A percentile compares a stretch with the other conserved stretches of the same genome.
Conservation (phyloP, 768 basidiomycete species). For the Suillus clintonianus region DNA sequence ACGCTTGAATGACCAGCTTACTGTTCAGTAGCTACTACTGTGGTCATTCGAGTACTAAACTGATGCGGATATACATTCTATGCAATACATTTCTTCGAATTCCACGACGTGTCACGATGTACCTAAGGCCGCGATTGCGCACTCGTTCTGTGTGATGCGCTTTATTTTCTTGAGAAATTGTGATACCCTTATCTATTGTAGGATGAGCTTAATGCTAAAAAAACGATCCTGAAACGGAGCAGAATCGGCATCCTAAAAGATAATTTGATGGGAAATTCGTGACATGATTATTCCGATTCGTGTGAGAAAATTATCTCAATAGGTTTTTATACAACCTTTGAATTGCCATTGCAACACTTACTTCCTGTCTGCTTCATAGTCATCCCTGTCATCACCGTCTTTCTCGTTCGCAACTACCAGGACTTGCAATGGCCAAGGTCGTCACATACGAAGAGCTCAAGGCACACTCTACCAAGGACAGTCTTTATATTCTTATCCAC, state of each 20-base stretch:
- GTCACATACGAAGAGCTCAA: constrained; percentile 78
- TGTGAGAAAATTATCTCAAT: constrained; percentile 8
- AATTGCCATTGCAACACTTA: constrained; percentile 1
- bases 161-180: neutral
- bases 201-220: no score
- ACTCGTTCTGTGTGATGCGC: neutral
- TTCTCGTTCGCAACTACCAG: constrained; percentile 10
- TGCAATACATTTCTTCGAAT: neutral
- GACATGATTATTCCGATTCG: neutral
- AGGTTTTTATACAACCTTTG: constrained; percentile 8
- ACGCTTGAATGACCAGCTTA: constrained; percentile 72
- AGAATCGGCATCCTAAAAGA: no score
- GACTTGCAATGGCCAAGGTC: constrained; percentile 47
- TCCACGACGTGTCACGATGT: neutral
- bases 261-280: neutral
- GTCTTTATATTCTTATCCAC: constrained; percentile 80
- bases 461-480: constrained; percentile 71
- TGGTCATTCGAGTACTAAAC: constrained; percentile 84
- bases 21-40: constrained; percentile 29
- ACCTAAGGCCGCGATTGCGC: neutral
- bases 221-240: no score
- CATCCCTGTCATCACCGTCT: constrained; percentile 12
- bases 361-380: constrained; percentile 31
- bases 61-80: constrained; percentile 38
- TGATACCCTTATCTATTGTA: no score